phyloP scores from a whole-genome alignment of 768 basidiomycete genomes.

The Pholiota conissans region DNA sequence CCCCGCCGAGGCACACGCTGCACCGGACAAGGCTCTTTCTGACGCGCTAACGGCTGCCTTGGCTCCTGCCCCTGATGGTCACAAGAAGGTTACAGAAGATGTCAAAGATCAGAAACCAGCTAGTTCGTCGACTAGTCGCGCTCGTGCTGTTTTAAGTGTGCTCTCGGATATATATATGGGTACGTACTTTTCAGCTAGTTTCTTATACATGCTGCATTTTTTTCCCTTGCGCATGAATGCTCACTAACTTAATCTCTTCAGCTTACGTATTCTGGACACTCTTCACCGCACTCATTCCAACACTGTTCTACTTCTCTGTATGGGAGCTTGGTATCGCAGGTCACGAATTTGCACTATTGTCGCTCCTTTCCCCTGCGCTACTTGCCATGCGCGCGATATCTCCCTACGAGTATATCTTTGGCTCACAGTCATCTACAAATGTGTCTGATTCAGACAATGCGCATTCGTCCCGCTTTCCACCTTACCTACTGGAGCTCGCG shows the following conservation, averaged over 20 bases:
- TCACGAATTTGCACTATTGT: conserved; percentile 73
- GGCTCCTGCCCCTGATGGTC: neutral
- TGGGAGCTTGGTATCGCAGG: conserved; percentile 89
- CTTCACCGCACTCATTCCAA: conserved; percentile 74
- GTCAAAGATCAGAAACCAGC: neutral
- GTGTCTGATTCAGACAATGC: neutral
- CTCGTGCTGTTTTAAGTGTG: conserved; percentile 25
- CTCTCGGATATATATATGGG: conserved; percentile 54
- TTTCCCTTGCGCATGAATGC: neutral
- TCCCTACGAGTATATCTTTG: conserved; percentile 16
- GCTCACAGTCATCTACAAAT: neutral
- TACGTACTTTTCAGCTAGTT: conserved; percentile 31
- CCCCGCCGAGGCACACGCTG: neutral
- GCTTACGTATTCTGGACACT: conserved; percentile 84
- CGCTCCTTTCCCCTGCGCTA: conserved; percentile 67
- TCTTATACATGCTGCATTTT: conserved; percentile 66
- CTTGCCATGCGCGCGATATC: conserved; percentile 41
- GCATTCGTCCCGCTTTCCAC: neutral
- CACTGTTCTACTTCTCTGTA: conserved; percentile 89
- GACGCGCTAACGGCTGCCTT: conserved; percentile 10
- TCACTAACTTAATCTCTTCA: conserved; percentile 27
- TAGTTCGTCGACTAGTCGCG: neutral
- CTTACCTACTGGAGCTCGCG: conserved; percentile 41
- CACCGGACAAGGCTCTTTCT: conserved; percentile 1
- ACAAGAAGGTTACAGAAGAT: neutral